Evolutionary conservation across 139 green algal genomes (phyloP), one percentile per base, ranked within the genome.

Genomic region (Trebouxia sp.): DNA sequence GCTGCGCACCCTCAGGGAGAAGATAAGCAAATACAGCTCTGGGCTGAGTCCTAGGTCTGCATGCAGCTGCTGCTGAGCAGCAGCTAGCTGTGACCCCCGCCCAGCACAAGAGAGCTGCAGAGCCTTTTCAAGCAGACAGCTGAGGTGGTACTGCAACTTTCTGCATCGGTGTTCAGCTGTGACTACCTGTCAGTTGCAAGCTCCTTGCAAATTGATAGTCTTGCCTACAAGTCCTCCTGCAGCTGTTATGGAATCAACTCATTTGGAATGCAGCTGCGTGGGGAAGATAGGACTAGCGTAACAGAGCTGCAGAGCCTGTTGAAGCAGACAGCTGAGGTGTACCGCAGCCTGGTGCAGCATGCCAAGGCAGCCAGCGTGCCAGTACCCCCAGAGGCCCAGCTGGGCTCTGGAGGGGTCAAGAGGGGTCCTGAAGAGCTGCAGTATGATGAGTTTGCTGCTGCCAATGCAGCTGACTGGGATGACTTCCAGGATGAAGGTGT

Each of bases 401-500:
- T 80, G 81, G 50, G 65, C 41, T 47, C 32, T 28, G 50, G 38
- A 14, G 45, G 37, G 14, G 38, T 30, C 30, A 42, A 43, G 10
- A 28, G 43, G 28, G 81, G 32, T 45, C 56, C 42, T 15, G 37
- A 66, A 1, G 37, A 65, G 24, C 74, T 81, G 41, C 41, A 74
- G 41, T 85, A 72, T 45, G 56, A 85, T 42, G 75, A 85, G 17
- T 80, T 78, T 78, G 81, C 81, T 17, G 81, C 81, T 37, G 74
- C 75, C 8, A 51, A 78, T 32, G 81, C 81, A 26, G 58, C 74
- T 22, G 75, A 85, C 75, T 85, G 81, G 81, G 74, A 85, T 26
- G 75, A 85, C 62, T 85, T 85, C 22, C 42, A 85, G 24, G 81
- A 85, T 51, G 81, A 85, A 78, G 81, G 81, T 85, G 45, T 14